Evolutionary conservation across 768 basidiomycete genomes (phyloP), one percentile per base, ranked within the genome.

Genomic region (Postia placenta): DNA sequence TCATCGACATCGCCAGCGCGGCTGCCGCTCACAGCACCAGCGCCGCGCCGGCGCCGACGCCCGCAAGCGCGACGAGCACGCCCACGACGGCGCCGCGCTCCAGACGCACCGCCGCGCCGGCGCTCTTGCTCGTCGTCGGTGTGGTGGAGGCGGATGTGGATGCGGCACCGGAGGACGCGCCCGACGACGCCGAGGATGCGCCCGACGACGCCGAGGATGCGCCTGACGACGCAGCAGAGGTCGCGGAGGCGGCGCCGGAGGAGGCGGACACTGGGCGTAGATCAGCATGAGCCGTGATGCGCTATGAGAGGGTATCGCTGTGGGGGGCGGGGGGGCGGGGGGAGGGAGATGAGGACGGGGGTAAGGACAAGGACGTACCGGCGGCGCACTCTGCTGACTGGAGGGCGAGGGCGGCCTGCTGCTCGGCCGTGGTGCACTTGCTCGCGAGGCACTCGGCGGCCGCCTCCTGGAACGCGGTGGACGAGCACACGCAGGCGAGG

Each of bases 401-500:
- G 24, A 73, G 62, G 11, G 45, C 45, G 11, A 19, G 1, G 0
- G 74, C 76, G 1, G 65, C n/a, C 1, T 44, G 5, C 0, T 56
- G 1, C 9, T 76, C 75, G 0, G 47, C 42, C 0, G 61, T 0
- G 0, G 68, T 57, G 51, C 75, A 78, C 35, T 56, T 65, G 1
- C 52, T n/a, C 19, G 24, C 1, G 19, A 77, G 60, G 55, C 75
- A 77, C 5, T 24, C 1, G 0, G 1, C 6, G 2, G 68, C 69
- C 1, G 60, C 59, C 3, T 1, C 0, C 49, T 75, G 73, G 71
- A 73, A 77, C 2, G 50, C 38, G 1, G 45, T 9, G 43, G 64
- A 70, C 2, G 64, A 56, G 61, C 75, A 77, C 19, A 72, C 53
- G 45, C 75, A 77, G 0, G 49, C 0, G n/a, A 70, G 45, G 45